Evolutionary conservation across 768 basidiomycete species (phyloP).

Genomic region (Lenzites betulinus): DNA sequence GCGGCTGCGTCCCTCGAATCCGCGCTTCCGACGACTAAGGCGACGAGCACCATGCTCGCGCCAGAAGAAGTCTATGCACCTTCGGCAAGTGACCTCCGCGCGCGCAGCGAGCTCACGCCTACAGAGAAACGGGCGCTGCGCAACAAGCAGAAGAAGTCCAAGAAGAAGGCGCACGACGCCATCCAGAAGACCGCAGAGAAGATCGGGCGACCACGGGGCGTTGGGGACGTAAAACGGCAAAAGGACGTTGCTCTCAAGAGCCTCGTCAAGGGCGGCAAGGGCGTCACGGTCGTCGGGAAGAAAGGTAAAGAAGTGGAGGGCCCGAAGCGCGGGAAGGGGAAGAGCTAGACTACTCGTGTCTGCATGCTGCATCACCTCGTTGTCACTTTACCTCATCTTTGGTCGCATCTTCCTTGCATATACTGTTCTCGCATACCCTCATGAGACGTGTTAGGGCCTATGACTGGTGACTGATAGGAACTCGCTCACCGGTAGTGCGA

Average conservation of each 20-base stretch:
- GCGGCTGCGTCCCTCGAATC: constrained; percentile 86
- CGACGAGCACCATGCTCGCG: constrained; percentile 78
- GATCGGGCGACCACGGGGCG: constrained; percentile 55
- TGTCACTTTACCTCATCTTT: constrained; percentile 9
- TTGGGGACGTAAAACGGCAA: constrained; percentile 67
- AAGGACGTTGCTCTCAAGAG: constrained; percentile 83
- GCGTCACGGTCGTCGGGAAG: constrained; percentile 88
- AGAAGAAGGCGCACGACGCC: constrained; percentile 64
- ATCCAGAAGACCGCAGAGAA: constrained; percentile 69
- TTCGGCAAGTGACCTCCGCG: constrained; percentile 51
- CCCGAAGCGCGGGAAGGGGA: constrained; percentile 40
- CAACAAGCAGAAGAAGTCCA: constrained; percentile 67
- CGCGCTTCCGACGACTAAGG: constrained; percentile 81
- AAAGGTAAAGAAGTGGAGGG: constrained; percentile 39
- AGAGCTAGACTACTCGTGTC: constrained; percentile 6
- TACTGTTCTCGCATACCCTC: not conserved
- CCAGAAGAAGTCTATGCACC: constrained; percentile 90
- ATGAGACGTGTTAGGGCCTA: not conserved
- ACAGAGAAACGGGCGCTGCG: constrained; percentile 74
- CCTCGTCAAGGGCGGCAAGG: constrained; percentile 82
- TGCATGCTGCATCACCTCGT: constrained; percentile 1
- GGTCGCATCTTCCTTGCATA: not conserved
- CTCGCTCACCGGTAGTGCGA: not conserved
- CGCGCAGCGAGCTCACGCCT: constrained; percentile 82
- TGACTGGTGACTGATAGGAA: not conserved